Conservation (phyloP, 768 basidiomycete species). For the Pulveroboletus sp. region DNA sequence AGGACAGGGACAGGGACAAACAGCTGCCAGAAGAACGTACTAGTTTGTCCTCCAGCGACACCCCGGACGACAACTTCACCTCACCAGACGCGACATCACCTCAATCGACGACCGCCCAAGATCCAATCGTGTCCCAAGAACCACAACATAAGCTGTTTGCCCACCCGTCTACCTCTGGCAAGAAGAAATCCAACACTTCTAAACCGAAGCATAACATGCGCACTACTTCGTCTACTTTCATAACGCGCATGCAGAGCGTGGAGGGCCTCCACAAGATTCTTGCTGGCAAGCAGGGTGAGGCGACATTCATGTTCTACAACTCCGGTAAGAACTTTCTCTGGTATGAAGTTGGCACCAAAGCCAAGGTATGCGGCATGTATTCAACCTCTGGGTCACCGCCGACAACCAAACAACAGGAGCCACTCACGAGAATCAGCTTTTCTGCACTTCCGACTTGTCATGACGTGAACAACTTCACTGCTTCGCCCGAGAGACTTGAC, state of each 20-base stretch:
- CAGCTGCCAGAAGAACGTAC: slow-evolving; percentile 52
- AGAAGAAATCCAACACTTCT: slow-evolving; percentile 60
- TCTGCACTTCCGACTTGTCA: slow-evolving; percentile 87
- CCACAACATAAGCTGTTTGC: slow-evolving; percentile 60
- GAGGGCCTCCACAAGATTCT: slow-evolving; percentile 74
- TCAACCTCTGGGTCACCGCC: slow-evolving; percentile 3
- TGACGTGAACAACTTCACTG: slow-evolving; percentile 76
- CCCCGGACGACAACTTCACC: slow-evolving; percentile 54
- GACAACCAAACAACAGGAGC: slow-evolving; percentile 57
- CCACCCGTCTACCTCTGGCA: slow-evolving; percentile 38
- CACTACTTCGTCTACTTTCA: slow-evolving; percentile 89
- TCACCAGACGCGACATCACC: slow-evolving; percentile 37
- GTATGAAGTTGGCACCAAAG: slow-evolving; percentile 81
- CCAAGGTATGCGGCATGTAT: slow-evolving; percentile 53
- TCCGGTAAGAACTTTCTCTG: slow-evolving; percentile 79
- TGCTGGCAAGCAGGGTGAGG: slow-evolving; percentile 78
- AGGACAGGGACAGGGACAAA: slow-evolving; percentile 39
- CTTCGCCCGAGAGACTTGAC: slow-evolving; percentile 75
- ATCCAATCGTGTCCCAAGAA: slow-evolving; percentile 23
- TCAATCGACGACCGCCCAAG: slow-evolving; percentile 35
- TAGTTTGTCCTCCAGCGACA: slow-evolving; percentile 81
- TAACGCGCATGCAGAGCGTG: slow-evolving; percentile 76
- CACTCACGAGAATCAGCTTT: slow-evolving; percentile 80
- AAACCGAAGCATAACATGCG: slow-evolving; percentile 90
- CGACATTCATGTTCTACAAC: slow-evolving; percentile 85